Conservation (phyloP, 2,329 filamentous ascomycete species). For the Pseudogymnoascus sp. region DNA sequence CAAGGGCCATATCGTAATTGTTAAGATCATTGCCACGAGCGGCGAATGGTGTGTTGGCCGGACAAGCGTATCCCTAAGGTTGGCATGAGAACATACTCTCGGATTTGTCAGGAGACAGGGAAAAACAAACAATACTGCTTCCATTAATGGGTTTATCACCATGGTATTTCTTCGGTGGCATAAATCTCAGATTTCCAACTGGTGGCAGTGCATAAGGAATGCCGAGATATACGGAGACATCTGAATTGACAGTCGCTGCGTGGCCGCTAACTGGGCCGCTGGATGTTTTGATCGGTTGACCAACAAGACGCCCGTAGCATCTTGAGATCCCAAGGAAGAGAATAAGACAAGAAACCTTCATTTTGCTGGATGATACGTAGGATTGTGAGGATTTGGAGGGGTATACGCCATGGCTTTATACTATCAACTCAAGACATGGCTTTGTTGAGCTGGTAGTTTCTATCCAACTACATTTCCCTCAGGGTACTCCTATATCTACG, state of each 20-base stretch:
- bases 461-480: background rate
- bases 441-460: background rate
- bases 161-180: slow-evolving; percentile 26
- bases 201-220: slow-evolving; percentile 38
- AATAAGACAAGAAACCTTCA: background rate
- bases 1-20: slow-evolving; percentile 13
- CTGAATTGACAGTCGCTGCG: slow-evolving; percentile 19
- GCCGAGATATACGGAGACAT: slow-evolving; percentile 33
- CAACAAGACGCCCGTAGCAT: slow-evolving; percentile 15
- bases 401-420: background rate
- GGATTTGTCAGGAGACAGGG: slow-evolving; percentile 22
- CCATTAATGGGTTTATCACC: slow-evolving; percentile 22
- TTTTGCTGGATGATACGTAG: background rate
- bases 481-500: too few relatives aligned
- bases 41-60: slow-evolving; percentile 5
- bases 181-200: slow-evolving; percentile 36
- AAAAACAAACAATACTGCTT: slow-evolving; percentile 22
- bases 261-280: slow-evolving; percentile 27
- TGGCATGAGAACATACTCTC: background rate
- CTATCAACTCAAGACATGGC: background rate
- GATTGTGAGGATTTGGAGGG: background rate
- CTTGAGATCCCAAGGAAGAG: background rate
- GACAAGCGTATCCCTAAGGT: slow-evolving; percentile 12
- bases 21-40: slow-evolving; percentile 11
- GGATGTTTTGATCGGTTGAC: slow-evolving; percentile 25